Conservation (phyloP, 2,329 filamentous ascomycete genomes). For the Aspergillus novoparasiticus region DNA sequence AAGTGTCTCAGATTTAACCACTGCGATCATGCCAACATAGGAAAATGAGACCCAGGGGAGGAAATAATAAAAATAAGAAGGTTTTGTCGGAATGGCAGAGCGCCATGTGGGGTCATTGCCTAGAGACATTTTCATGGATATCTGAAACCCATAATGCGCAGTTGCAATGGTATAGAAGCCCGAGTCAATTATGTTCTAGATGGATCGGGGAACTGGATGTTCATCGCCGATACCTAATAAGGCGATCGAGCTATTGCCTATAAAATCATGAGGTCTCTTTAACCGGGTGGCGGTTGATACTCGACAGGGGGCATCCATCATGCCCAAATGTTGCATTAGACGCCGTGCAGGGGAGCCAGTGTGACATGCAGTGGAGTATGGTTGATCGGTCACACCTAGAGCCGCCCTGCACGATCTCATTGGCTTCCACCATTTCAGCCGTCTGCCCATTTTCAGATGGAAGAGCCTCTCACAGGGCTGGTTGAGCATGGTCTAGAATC, state of each 20-base stretch:
- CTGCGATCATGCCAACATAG: neutral
- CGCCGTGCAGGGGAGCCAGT: slow-evolving; percentile 1
- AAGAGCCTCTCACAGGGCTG: slow-evolving; percentile 6
- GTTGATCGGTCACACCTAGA: slow-evolving; percentile 3
- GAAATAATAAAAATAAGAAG: too few relatives aligned
- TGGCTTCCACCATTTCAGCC: neutral
- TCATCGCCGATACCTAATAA: neutral
- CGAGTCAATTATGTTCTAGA: neutral
- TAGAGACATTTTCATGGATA: neutral
- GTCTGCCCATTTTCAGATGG: neutral
- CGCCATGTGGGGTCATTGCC: neutral
- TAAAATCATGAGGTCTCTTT: neutral
- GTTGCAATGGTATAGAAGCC: neutral
- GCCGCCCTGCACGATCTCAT: slow-evolving; percentile 3
- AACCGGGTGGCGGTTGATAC: neutral
- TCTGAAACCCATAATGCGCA: neutral
- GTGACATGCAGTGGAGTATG: slow-evolving; percentile 1
- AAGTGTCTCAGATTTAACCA: neutral
- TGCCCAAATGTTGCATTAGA: neutral
- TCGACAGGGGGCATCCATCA: neutral
- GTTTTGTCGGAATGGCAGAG: neutral
- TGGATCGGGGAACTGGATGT: neutral
- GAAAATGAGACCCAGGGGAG: neutral
- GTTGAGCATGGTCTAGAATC: neutral
- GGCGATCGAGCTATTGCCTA: neutral